Conservation (phyloP, 805 yeast species). For the Starmerella davenportii region DNA sequence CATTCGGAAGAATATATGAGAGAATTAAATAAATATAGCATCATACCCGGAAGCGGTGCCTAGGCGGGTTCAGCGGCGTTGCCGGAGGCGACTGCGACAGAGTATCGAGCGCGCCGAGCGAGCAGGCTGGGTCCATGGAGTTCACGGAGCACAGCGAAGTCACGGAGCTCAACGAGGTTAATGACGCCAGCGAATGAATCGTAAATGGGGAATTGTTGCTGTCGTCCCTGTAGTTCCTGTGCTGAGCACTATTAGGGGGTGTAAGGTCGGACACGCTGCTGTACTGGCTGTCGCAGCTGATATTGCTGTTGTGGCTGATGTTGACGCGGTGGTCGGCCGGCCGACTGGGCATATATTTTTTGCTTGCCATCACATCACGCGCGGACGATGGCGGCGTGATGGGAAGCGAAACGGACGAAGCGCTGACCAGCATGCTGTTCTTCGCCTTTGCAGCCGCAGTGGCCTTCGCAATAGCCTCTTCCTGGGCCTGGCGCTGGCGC, state of each 20-base stretch:
- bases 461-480: conserved; percentile 9
- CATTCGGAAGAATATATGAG: no score
- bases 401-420: conserved; percentile 14
- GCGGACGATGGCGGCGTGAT: conserved; percentile 24
- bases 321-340: not conserved
- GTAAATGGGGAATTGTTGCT: conserved; percentile 12
- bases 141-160: conserved; percentile 9
- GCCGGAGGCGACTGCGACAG: conserved; percentile 15
- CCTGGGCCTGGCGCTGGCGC: conserved; percentile 19
- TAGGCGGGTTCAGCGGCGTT: conserved; percentile 17
- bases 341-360: not conserved
- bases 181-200: conserved; percentile 10
- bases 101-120: conserved; percentile 6
- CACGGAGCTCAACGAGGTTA: conserved; percentile 12
- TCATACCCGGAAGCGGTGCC: conserved; percentile 12
- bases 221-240: conserved; percentile 3
- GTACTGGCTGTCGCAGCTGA: not conserved
- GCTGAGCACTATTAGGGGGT: conserved; percentile 9
- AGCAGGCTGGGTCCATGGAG: conserved; percentile 4
- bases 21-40: conserved; percentile 2
- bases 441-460: conserved; percentile 8
- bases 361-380: not conserved
- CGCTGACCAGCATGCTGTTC: conserved; percentile 5
- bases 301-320: not conserved
- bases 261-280: conserved; percentile 8